Percentiles rank a stretch among this genome's conserved stretches.
Evolutionary conservation across 2,329 filamentous ascomycete species (phyloP).

Genomic region (Exophiala sp.): DNA sequence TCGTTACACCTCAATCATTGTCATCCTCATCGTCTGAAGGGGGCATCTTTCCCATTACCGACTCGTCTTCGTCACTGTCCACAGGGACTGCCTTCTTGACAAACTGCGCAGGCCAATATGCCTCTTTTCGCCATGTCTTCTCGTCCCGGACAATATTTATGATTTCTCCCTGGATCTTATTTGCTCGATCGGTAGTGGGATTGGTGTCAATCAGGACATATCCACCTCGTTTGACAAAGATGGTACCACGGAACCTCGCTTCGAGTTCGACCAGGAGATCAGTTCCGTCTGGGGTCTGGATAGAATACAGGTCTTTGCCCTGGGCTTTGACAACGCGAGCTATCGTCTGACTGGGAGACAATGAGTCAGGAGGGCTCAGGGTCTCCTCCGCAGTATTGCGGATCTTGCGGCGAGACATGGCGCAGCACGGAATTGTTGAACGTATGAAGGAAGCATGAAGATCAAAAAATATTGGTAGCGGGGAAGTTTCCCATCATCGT

Average conservation of each 20-base stretch:
- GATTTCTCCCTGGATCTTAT: slow-evolving; percentile 83
- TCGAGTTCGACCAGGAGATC: slow-evolving; percentile 75
- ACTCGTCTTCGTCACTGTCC: slow-evolving; percentile 72
- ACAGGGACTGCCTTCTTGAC: slow-evolving; percentile 57
- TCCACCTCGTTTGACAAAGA: slow-evolving; percentile 87
- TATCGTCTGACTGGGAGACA: slow-evolving; percentile 57
- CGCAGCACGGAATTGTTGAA: background rate
- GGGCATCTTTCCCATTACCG: slow-evolving; percentile 79
- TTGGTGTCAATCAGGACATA: slow-evolving; percentile 76
- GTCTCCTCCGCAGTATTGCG: slow-evolving; percentile 74
- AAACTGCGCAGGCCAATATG: slow-evolving; percentile 87
- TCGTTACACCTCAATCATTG: slow-evolving; percentile 4
- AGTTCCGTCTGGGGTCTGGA: slow-evolving; percentile 65
- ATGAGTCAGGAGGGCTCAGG: slow-evolving; percentile 55
- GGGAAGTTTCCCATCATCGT: no score
- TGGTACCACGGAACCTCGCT: slow-evolving; percentile 79
- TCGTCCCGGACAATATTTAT: slow-evolving; percentile 90
- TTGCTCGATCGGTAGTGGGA: slow-evolving; percentile 62
- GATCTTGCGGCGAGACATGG: slow-evolving; percentile 66
- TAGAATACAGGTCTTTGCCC: slow-evolving; percentile 85
- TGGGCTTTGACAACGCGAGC: slow-evolving; percentile 76
- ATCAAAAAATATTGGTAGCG: no score
- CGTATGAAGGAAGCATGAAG: no score
- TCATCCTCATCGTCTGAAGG: slow-evolving; percentile 71
- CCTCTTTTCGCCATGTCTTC: slow-evolving; percentile 83